Base-by-base conservation (phyloP, 2,329 filamentous ascomycete species). In the Colletotrichum endophyticum region DNA sequence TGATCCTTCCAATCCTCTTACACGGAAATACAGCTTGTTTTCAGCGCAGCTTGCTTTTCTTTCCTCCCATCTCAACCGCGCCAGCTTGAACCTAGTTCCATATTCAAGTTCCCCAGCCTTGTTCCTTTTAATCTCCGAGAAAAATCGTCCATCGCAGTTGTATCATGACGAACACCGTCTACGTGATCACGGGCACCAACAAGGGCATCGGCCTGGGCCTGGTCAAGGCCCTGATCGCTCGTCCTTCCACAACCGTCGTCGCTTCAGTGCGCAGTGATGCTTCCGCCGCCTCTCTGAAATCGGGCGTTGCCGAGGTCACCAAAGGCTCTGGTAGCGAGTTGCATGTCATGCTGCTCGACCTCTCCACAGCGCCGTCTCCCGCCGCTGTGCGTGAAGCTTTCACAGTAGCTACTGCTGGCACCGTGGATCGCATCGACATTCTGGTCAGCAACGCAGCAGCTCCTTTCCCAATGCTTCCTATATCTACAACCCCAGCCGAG, bases 361-460 rank as follows among this genome's bases (percentile, higher is more conserved):
- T 83, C 13, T 80, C 79, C 3, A 72, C 56, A 0, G 84, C 84
- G 12, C 77, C 83, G 3, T 53, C 82, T 3, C 75, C 79, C 3
- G 32, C 69, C 16, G 27, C 77, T 6, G 77, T 82, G 3, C 76
- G 74, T 5, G 63, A 75, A 11, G 80, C 84, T 3, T 81, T 80
- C 8, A 75, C 70, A 3, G 83, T 82, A 13, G 76, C 85, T 6
- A 70, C 79, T 13, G 77, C 11, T 2, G 78, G 85, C 6, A 79
- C 81, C 15, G 72, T 89, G 78, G 78, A 79, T 16, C 80, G 84
- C 22, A 80, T 92, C n/a, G 89, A 91, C 61, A 80, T 89, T 8
- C 84, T 91, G 5, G 86, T 91, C 76, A 87, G 87, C 73, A 91
- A 91, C 76, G 89, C 89, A 0, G 89, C 86, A 4, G 84, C 87